Conservation (phyloP, 140 eudicot genomes). For the Ambrosia hybrid region DNA sequence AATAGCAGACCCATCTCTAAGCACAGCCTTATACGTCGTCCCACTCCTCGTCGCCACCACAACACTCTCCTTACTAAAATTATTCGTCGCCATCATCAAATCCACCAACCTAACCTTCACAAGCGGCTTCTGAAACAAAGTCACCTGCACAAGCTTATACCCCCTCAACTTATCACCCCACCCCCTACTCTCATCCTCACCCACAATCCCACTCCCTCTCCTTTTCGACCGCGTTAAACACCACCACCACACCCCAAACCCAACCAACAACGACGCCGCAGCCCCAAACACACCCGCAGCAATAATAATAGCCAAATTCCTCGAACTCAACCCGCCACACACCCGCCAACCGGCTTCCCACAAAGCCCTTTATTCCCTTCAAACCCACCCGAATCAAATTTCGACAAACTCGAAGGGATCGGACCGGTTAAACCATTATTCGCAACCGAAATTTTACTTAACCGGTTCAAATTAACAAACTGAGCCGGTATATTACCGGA, state of each 20-base stretch:
- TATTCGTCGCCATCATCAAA: slow-evolving; percentile 69
- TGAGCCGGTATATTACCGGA: no score
- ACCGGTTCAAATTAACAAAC: no score
- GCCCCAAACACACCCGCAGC: slow-evolving; percentile 93
- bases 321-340: slow-evolving; percentile 74
- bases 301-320: slow-evolving; percentile 62
- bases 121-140: slow-evolving; percentile 66
- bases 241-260: slow-evolving; percentile 92
- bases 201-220: slow-evolving; percentile 54
- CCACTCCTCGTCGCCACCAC: slow-evolving; percentile 61
- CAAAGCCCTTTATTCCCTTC: slow-evolving; percentile 66
- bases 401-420: background rate
- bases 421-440: no score
- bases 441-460: no score
- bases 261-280: slow-evolving; percentile 70
- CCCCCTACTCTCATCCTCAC: slow-evolving; percentile 40
- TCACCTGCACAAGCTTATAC: slow-evolving; percentile 71
- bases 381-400: slow-evolving; percentile 27
- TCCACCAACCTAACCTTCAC: slow-evolving; percentile 38
- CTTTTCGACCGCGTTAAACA: slow-evolving; percentile 50
- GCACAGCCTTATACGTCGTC: slow-evolving; percentile 66
- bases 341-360: slow-evolving; percentile 52
- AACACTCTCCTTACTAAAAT: slow-evolving; percentile 49
- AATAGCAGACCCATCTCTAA: slow-evolving; percentile 81
- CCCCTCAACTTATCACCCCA: slow-evolving; percentile 72